Percentiles rank a stretch among this genome's conserved stretches.
Evolutionary conservation across 768 basidiomycete species (phyloP).

Genomic region (Phlebiopsis gigantea): DNA sequence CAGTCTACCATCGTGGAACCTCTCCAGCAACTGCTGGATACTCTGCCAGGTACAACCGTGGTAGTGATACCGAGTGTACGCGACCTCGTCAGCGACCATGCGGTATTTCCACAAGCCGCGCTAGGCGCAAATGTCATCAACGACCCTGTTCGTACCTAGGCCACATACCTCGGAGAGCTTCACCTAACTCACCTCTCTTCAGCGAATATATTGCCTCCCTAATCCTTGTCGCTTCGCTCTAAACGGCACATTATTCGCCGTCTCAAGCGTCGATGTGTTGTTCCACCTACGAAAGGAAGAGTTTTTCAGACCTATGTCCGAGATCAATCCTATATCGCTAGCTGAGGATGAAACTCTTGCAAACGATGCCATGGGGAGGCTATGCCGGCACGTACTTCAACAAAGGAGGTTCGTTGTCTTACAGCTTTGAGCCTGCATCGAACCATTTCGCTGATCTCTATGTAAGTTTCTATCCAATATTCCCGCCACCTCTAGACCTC

Average conservation of each 20-base stretch:
- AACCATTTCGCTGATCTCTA: background rate
- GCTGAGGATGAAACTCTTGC: conserved; percentile 20
- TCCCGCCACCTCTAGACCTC: conserved; percentile 75
- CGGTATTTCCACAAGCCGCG: conserved; percentile 81
- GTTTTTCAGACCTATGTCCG: conserved; percentile 60
- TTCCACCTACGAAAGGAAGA: conserved; percentile 90
- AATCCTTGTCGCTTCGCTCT: conserved; percentile 86
- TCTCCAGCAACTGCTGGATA: conserved; percentile 50
- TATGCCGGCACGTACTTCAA: conserved; percentile 75
- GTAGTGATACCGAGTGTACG: conserved; percentile 78
- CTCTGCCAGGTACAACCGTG: conserved; percentile 64
- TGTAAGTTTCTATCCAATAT: conserved; percentile 88
- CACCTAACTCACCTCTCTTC: background rate
- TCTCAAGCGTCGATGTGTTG: conserved; percentile 80
- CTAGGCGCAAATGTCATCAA: conserved; percentile 36
- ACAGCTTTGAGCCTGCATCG: background rate
- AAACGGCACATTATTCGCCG: conserved; percentile 76
- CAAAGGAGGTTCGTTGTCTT: conserved; percentile 66
- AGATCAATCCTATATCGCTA: conserved; percentile 41
- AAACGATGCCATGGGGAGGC: conserved; percentile 72
- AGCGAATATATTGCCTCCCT: conserved; percentile 79
- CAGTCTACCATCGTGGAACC: conserved; percentile 51
- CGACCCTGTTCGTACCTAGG: conserved; percentile 51
- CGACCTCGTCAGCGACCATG: conserved; percentile 75
- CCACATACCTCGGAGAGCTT: too few species aligned